These are phyloP conservation scores for Trichoderma sp. DNA, from an alignment of 2,329 filamentous ascomycete species.

Conservation along the genomic window DNA sequence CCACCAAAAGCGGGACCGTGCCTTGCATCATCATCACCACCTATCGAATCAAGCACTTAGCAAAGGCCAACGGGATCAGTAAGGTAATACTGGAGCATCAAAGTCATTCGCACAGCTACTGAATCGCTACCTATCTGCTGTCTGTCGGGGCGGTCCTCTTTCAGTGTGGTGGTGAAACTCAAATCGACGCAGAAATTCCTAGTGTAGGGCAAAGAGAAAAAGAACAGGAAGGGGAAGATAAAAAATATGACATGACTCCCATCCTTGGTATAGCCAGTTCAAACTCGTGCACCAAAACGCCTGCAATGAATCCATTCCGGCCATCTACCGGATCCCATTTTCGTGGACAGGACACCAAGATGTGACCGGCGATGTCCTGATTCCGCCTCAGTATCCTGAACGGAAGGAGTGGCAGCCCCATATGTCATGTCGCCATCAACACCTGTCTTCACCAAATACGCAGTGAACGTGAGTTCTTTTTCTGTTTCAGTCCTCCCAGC, in stretches of 20 bases:
- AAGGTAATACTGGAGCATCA: background rate
- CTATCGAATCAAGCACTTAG: background rate
- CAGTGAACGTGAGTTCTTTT: background rate
- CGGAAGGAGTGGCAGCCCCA: background rate
- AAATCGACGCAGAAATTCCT: conserved; percentile 22
- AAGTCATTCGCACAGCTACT: background rate
- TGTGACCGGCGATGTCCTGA: background rate
- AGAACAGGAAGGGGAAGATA: background rate
- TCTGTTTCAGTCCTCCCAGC: conserved; percentile 80
- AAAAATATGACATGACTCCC: background rate
- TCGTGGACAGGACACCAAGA: background rate
- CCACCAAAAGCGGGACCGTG: background rate
- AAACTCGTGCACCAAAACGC: conserved; percentile 41
- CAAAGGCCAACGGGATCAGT: background rate
- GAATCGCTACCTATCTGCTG: background rate
- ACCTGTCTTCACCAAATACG: background rate
- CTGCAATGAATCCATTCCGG: conserved; percentile 30
- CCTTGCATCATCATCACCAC: too few relatives aligned
- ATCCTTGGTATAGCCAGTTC: conserved; percentile 41
- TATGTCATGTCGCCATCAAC: background rate
- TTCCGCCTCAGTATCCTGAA: background rate
- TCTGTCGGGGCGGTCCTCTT: background rate
- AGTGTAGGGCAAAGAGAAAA: conserved; percentile 8
- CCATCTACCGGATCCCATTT: background rate
- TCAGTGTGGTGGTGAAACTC: background rate